These are phyloP conservation scores for Ammopiptanthus mongolicus DNA, from an alignment of 306 rosid species.

Conservation along the genomic window DNA sequence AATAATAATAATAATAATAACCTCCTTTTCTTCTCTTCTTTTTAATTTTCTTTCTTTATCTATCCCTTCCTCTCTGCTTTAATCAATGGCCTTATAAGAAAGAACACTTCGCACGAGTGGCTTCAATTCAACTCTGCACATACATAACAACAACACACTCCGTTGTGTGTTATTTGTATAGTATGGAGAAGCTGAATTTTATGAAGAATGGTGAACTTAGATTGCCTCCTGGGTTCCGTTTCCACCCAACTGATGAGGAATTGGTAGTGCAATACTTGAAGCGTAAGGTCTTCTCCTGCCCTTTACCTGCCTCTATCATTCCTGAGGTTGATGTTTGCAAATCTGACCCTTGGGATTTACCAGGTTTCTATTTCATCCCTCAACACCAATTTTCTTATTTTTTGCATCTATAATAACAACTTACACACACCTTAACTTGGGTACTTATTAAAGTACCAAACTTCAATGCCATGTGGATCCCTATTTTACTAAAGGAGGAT, in stretches of 20 bases:
- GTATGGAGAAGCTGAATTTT: slow-evolving; percentile 56
- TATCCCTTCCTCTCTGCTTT: neutral
- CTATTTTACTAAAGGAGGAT: neutral
- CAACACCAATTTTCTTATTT: no score
- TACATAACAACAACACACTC: no score
- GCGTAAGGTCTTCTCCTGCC: slow-evolving; percentile 70
- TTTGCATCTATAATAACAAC: no score
- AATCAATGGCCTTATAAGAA: neutral
- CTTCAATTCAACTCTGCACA: no score
- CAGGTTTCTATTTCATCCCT: slow-evolving; percentile 36
- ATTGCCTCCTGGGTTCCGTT: slow-evolving; percentile 92
- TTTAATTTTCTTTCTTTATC: neutral
- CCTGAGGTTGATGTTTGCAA: slow-evolving; percentile 87
- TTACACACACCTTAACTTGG: no score
- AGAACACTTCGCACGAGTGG: slow-evolving; percentile 27
- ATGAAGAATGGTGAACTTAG: slow-evolving; percentile 75
- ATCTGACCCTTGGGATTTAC: slow-evolving; percentile 99
- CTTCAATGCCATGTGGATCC: neutral
- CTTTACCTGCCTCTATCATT: slow-evolving; percentile 87
- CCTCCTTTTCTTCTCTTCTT: neutral
- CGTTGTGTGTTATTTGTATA: neutral
- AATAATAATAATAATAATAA: slow-evolving; percentile 6
- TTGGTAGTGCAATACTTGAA: slow-evolving; percentile 79
- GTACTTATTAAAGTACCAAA: no score
- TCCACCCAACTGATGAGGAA: slow-evolving; percentile 94